phyloP scores from a whole-genome alignment of 257 asterid species.

The Leptodermis oblonga region DNA sequence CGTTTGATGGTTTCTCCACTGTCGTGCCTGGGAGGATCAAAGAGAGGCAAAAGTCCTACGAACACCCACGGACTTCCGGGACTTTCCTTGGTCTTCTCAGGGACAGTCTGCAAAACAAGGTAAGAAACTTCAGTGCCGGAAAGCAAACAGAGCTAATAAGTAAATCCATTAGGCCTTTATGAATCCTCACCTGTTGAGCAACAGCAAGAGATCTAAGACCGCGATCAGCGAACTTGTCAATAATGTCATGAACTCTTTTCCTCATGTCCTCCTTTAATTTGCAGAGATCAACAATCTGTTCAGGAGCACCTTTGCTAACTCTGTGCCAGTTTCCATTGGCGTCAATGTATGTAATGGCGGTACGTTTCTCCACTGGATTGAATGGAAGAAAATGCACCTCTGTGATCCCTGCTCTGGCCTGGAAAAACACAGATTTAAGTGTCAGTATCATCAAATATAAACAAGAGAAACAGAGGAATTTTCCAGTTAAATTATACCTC shows the following conservation, averaged over 20 bases:
- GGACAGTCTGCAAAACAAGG: conserved; percentile 33
- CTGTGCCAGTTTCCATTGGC: conserved; percentile 74
- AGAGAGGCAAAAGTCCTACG: conserved; percentile 56
- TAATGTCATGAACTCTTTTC: conserved; percentile 38
- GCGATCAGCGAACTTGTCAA: conserved; percentile 54
- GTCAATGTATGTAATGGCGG: conserved; percentile 76
- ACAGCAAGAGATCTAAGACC: conserved; percentile 60
- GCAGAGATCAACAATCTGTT: conserved; percentile 54
- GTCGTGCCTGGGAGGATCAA: conserved; percentile 61
- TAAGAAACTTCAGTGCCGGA: conserved; percentile 6
- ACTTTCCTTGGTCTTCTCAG: conserved; percentile 48
- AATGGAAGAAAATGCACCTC: conserved; percentile 90
- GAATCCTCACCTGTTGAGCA: conserved; percentile 34
- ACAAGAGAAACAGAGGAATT: neutral
- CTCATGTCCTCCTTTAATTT: conserved; percentile 27
- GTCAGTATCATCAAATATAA: neutral
- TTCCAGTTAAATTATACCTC: conserved; percentile 24
- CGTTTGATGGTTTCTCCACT: conserved; percentile 53
- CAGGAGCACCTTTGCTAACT: conserved; percentile 96
- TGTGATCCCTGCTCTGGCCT: conserved; percentile 93
- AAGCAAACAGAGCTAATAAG: neutral
- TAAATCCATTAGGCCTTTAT: neutral
- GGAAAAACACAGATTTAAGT: neutral
- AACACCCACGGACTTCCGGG: conserved; percentile 52
- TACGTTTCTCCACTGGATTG: conserved; percentile 89